Base-by-base conservation (phyloP, 805 yeast genomes). In the Saccharomyces paradoxus region DNA sequence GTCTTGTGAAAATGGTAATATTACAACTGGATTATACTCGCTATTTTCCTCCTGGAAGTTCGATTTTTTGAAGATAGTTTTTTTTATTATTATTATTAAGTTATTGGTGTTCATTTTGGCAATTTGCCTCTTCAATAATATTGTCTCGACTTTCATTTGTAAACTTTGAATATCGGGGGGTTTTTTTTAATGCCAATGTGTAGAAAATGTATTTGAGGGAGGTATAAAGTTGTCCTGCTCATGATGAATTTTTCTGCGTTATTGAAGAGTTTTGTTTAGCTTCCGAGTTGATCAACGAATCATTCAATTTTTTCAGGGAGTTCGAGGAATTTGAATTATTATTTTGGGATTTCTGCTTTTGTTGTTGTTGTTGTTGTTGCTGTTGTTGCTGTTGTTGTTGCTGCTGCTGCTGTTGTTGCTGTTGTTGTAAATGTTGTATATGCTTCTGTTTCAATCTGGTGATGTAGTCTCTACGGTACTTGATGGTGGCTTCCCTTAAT, bases 401-500 rank as follows among this genome's bases (percentile, higher is more conserved):
- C 44, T 55, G 59, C 28, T 54, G 56, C 50, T 52, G 55, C 22
- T 56, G 63, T 29, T 53, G 54, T 28, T 61, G 55, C 41, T 56
- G 50, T 44, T 60, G 66, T 46, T 66, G 62, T 49, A 67, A 65
- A 17, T 59, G 55, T 6, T 57, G 58, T 17, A 58, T 29, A 49
- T 70, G 73, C 52, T 69, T 69, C 50, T 67, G 69, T 55, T 69
- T 72, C 50, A 72, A 69, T 49, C 64, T 69, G 24, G 64, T 62
- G 31, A 68, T 63, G 50, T 69, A 72, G 70, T 81, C 90, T 71
- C 84, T 83, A 60, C 94, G 78, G 70, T 83, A 83, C 63, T 82
- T 78, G 53, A 87, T 55, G 22, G 71, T 82, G 22, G 91, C 86
- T 65, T 90, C 89, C 62, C 89, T 75, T 58, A 84, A 73, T 51